These are phyloP conservation scores for Volvariella surrecta DNA, from an alignment of 1,284 basidiomycete genomes.

Conservation along the genomic window DNA sequence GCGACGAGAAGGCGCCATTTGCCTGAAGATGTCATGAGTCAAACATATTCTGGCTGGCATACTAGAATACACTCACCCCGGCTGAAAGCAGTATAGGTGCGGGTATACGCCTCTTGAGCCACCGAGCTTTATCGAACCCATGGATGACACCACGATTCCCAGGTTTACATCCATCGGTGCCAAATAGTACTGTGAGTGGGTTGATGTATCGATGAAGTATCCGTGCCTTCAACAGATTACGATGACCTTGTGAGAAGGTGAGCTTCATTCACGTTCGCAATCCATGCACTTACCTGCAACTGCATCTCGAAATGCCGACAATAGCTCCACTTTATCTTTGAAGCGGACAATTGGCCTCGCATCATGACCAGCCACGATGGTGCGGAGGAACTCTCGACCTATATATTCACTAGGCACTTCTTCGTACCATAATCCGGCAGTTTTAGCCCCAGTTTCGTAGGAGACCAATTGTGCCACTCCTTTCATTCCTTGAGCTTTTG, in stretches of 20 bases:
- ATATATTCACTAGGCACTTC: neutral
- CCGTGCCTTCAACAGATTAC: conserved; percentile 3
- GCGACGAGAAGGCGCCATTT: no score
- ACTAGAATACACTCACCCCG: no score
- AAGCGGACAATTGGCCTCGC: conserved; percentile 8
- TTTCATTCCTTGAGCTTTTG: conserved; percentile 6
- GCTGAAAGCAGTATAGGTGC: no score
- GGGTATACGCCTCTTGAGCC: no score
- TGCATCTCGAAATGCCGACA: conserved; percentile 11
- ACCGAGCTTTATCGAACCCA: conserved; percentile 11
- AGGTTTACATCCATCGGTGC: conserved; percentile 3
- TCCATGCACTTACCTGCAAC: no score
- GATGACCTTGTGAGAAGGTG: no score
- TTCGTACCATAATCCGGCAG: neutral
- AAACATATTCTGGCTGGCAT: no score
- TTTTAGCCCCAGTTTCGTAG: conserved; percentile 6
- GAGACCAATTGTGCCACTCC: conserved; percentile 13
- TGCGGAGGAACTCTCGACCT: neutral
- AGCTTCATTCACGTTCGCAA: no score
- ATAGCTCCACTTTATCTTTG: conserved; percentile 5
- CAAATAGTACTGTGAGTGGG: conserved; percentile 10
- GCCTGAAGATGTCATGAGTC: no score
- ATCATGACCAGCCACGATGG: conserved; percentile 8
- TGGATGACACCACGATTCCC: conserved; percentile 8
- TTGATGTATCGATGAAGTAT: conserved; percentile 14